phyloP scores from a whole-genome alignment of 2,329 filamentous ascomycete species.

The Ampelomyces quisqualis region DNA sequence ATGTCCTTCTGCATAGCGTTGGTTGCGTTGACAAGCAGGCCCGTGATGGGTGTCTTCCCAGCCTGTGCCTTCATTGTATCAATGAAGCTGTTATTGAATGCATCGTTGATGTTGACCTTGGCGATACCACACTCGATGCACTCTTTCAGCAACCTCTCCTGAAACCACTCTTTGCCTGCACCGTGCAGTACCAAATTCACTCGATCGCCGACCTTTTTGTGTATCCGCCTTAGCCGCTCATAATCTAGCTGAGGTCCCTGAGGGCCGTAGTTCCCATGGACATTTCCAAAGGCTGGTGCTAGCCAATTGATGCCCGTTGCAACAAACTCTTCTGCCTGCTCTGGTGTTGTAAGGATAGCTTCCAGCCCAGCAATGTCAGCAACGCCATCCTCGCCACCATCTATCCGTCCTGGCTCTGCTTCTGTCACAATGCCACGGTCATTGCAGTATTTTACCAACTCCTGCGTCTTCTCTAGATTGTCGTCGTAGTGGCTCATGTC shows the following conservation, averaged over 20 bases:
- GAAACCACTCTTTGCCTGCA: conserved; percentile 55
- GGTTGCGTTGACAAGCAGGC: conserved; percentile 57
- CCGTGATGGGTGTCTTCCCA: conserved; percentile 55
- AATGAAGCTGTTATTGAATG: conserved; percentile 56
- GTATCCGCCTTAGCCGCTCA: conserved; percentile 45
- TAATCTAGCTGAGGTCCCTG: conserved; percentile 55
- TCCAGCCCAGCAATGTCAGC: conserved; percentile 60
- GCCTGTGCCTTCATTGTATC: conserved; percentile 52
- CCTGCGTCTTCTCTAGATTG: conserved; percentile 64
- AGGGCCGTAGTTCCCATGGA: conserved; percentile 72
- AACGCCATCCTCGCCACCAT: conserved; percentile 74
- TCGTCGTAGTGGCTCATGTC: conserved; percentile 74
- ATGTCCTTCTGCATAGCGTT: conserved; percentile 57
- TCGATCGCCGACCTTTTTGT: conserved; percentile 50
- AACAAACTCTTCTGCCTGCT: conserved; percentile 70
- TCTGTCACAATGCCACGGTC: conserved; percentile 67
- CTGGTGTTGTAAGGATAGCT: conserved; percentile 65
- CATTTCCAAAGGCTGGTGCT: conserved; percentile 74
- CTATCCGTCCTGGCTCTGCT: conserved; percentile 70
- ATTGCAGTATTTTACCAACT: conserved; percentile 65
- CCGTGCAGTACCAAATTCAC: conserved; percentile 60
- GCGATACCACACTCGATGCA: conserved; percentile 58
- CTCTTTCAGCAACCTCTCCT: conserved; percentile 55
- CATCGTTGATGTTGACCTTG: conserved; percentile 62
- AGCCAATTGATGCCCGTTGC: conserved; percentile 71